phyloP scores from a whole-genome alignment of 306 rosid species.

The Corylus heterophylla region DNA sequence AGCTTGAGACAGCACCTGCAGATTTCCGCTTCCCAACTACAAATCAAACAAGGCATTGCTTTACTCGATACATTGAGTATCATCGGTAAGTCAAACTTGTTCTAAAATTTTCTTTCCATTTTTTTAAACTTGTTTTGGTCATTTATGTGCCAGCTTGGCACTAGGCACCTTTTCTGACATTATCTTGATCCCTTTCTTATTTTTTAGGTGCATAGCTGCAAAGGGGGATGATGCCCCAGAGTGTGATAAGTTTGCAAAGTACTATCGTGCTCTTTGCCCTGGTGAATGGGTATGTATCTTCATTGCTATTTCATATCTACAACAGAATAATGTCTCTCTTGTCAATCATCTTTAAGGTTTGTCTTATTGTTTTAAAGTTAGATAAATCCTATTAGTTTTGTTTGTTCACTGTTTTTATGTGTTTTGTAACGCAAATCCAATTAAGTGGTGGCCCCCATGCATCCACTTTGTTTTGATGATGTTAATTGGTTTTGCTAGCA shows the following conservation, averaged over 20 bases:
- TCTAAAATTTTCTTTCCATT: not conserved
- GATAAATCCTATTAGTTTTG: not conserved
- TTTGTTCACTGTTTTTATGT: not conserved
- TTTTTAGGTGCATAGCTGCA: conserved; percentile 76
- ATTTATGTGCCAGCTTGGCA: not conserved
- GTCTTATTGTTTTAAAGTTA: not conserved
- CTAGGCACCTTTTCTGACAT: not conserved
- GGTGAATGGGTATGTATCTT: conserved; percentile 91
- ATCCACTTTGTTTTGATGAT: not conserved
- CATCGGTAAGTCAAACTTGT: conserved; percentile 60
- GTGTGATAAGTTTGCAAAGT: conserved; percentile 84
- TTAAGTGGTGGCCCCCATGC: not conserved
- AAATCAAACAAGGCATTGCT: conserved; percentile 97
- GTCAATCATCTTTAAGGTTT: not conserved
- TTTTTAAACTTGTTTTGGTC: conserved; percentile 7
- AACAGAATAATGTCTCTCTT: not conserved
- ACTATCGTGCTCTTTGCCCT: conserved; percentile 93
- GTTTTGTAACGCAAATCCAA: not conserved
- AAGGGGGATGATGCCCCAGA: conserved; percentile 89
- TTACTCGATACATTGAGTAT: conserved; percentile 86
- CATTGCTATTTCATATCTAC: not conserved
- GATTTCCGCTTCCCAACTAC: conserved; percentile 99
- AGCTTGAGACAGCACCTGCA: conserved; percentile 95
- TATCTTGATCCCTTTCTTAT: conserved; percentile 6
- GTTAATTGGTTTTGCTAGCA: not conserved